Base-by-base conservation (phyloP, 78 protist genomes). In the Protostelium mycophagum region DNA sequence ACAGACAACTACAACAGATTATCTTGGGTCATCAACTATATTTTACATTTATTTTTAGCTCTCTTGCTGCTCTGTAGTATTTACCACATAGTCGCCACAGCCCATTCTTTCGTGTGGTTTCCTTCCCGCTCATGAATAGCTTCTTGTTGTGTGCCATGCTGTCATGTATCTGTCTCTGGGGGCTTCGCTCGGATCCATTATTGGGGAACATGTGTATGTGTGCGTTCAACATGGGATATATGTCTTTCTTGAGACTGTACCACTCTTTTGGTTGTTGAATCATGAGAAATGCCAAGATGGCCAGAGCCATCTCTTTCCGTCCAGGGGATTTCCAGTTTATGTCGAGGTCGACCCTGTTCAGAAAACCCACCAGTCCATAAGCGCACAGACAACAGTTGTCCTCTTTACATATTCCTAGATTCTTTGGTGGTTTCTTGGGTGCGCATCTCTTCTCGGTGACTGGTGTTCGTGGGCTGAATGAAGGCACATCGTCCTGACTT, bases 101-200 rank as follows among this genome's bases (percentile, higher is more conserved):
- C 16, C 73, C 73, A 51, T 51, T 51, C 16, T 16, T 51, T 16
- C 16, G 73, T 51, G 16, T 16, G 16, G 73, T 51, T 51, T 51
- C 73, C 16, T 51, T 51, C 16, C 73, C 73, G 5, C 31, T 25
- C 5, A 51, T 51, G 73, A 51, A 51, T 51, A 51, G 31, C 73
- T 51, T 51, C 73, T 51, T 51, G 73, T 51, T 51, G 73, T 51
- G 73, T 51, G 73, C 73, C 73, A 51, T 51, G 73, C 73, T 51
- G 73, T 51, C 73, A 16, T 51, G 73, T 5, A 51, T 51, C 73
- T 51, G 73, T 16, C 73, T 51, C 73, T 51, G 73, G 16, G 73
- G 73, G 73, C 73, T 51, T 51, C 73, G 5, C 73, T 51, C 73
- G 73, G 73, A 51, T 16, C 5, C 5, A 16, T 51, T 51, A 5